These are phyloP conservation scores for Volvox africanus DNA, from an alignment of 139 green algal species.

Conservation along the genomic window DNA sequence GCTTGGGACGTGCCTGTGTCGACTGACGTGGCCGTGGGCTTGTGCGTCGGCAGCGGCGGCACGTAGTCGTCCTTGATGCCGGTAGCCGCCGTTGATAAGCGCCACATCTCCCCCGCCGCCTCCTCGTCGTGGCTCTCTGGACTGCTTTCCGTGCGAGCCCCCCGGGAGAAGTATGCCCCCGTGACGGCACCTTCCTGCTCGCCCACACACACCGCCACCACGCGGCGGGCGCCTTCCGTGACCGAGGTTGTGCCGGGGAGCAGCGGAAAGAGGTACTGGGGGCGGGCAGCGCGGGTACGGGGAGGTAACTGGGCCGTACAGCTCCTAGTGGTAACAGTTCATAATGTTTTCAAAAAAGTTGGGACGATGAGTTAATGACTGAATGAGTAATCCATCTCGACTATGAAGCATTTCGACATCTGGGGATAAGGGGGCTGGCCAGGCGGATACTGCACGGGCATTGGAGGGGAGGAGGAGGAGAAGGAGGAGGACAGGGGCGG, in stretches of 20 bases:
- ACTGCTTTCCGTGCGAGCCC: background rate
- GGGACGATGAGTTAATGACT: too few relatives aligned
- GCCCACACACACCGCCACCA: slow-evolving; percentile 31
- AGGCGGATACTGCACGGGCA: too few relatives aligned
- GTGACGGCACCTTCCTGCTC: background rate
- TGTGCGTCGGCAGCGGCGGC: too few relatives aligned
- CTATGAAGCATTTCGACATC: too few relatives aligned
- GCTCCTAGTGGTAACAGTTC: too few relatives aligned
- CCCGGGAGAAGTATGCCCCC: slow-evolving; percentile 34
- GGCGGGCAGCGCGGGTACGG: background rate
- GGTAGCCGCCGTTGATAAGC: background rate
- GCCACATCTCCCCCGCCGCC: slow-evolving; percentile 27
- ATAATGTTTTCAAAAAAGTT: too few relatives aligned
- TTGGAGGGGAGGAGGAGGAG: too few relatives aligned
- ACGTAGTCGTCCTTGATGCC: background rate
- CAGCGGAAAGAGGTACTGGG: slow-evolving; percentile 18
- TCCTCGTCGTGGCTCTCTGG: slow-evolving; percentile 2
- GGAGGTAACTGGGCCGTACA: background rate
- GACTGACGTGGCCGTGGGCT: too few relatives aligned
- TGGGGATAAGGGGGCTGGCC: too few relatives aligned
- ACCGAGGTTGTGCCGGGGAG: slow-evolving; percentile 16
- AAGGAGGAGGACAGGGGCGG: too few relatives aligned
- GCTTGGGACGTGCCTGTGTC: too few relatives aligned
- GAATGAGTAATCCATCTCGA: too few relatives aligned
- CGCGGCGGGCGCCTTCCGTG: slow-evolving; percentile 17